Evolutionary conservation across 306 rosid genomes (phyloP), one percentile per base, ranked within the genome.

Genomic region (Cucurbita maxima): DNA sequence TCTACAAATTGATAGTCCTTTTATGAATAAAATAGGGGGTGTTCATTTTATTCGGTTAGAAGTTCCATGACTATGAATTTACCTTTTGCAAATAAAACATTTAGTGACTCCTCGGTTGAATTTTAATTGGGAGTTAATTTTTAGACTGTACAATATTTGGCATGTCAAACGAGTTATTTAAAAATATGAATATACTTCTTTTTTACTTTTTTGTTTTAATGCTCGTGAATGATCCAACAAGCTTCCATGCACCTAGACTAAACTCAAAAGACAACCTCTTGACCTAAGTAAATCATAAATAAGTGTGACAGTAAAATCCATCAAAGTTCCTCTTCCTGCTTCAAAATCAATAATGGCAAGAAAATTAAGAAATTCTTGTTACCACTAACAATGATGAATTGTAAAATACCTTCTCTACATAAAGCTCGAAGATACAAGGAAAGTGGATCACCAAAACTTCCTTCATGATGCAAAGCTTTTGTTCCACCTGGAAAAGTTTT

Each of bases 351-450:
- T 45, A 19, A 20, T 22, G 13, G n/a, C 69, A 37, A 67, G 72
- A 11, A 67, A 45, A 47, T 19, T 2, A 67, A 67, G 18, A 44
- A 67, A 67, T 5, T 11, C 25, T 66, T 66, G 20, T 14, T 22
- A 13, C 37, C 57, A 68, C 14, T 20, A 47, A 20, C 56, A 68
- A 47, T 8, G 37, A 68, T 1, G 2, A 22, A 47, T 47, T 47
- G 43, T 47, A 47, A 57, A 75, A 74, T 79, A 93, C 98, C 97
- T 87, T 90, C 98, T 66, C 90, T 84, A 76, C 98, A 88, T 83
- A 93, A 85, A 72, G 96, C 98, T 52, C 98, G 93, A 54, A 93
- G 94, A 82, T 93, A 93, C 79, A 93, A 81, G 37, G 98, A 90
- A 59, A 93, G 93, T 61, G 98, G 98, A 83, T 93, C 98, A 64